Evolutionary conservation across 106 monocot species (phyloP).

Genomic region (Acorus gramineus): DNA sequence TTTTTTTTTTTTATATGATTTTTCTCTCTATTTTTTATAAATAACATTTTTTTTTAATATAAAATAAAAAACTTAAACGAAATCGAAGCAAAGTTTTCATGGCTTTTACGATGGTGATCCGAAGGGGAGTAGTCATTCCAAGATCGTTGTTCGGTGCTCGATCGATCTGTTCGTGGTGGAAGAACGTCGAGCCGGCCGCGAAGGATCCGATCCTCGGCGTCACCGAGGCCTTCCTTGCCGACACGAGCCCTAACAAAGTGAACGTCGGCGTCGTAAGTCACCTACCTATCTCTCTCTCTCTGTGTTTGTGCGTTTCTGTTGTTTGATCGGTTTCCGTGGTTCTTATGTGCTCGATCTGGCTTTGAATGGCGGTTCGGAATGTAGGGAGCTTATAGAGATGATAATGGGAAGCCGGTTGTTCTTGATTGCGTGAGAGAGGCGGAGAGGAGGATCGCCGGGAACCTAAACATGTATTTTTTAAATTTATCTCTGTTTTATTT

Average conservation of each 20-base stretch:
- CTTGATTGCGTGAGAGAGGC: constrained; percentile 90
- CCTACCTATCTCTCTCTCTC: background rate
- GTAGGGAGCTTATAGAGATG: constrained; percentile 97
- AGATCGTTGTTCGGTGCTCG: constrained; percentile 12
- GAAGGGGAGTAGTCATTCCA: too few relatives aligned
- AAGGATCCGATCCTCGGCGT: constrained; percentile 97
- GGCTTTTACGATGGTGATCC: too few relatives aligned
- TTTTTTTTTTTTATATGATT: too few relatives aligned
- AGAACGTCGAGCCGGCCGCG: constrained; percentile 73
- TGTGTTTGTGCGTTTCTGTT: background rate
- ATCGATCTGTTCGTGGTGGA: constrained; percentile 68
- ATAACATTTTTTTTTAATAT: too few relatives aligned
- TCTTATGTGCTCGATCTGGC: background rate
- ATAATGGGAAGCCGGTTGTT: constrained; percentile 95
- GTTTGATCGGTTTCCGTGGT: background rate
- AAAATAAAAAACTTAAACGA: too few relatives aligned
- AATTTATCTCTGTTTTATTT: background rate
- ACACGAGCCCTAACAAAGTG: constrained; percentile 76
- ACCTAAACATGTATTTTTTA: constrained; percentile 55
- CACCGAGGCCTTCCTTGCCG: constrained; percentile 97
- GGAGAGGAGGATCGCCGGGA: constrained; percentile 78
- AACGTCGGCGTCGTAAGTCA: constrained; percentile 94
- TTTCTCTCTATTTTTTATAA: too few relatives aligned
- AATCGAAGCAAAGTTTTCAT: too few relatives aligned
- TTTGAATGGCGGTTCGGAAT: background rate